Base-by-base conservation (phyloP, 768 basidiomycete genomes). In the Termitomyces sp. region DNA sequence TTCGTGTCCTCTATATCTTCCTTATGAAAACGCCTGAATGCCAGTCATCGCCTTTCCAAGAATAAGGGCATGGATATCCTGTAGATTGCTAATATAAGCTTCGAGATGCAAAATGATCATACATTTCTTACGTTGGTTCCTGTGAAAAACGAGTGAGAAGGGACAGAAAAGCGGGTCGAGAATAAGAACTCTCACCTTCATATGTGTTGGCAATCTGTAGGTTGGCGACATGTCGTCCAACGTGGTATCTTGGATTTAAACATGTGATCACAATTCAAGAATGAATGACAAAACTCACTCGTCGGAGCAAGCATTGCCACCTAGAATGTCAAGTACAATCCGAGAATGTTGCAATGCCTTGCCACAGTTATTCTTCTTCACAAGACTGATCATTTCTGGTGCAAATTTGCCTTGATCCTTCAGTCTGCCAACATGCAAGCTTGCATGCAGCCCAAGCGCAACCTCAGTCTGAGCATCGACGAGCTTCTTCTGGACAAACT, bases 401-500 rank as follows among this genome's bases (percentile, higher is more conserved):
- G 89, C 83, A 21, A 82, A 62, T 62, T 73, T 78, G 54, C 87
- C 82, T 58, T 74, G 66, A 54, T 98, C 95, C 75, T 97, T 97
- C 60, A 98, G 75, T 31, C 94, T 78, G 2, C 95, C 95, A 3
- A 89, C 87, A 67, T 90, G 90, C 31, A 89, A 70, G 61, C 84
- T 87, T 6, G 88, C 87, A 43, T 83, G 78, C 26, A 92, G 73
- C 6, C 94, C 92, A 12, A 95, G 75, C 1, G 87, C 82, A 9
- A 85, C 82, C 65, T 97, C 93, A 1, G 87, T 91, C 61, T 94
- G 88, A 12, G 96, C 94, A 62, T 98, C 94, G 3, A 89, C 94
- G 15, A 98, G 80, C 72, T 98, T 98, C 83, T 96, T 96, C 70
- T 98, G 95, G 17, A 98, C 80, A n/a, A 98, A 85, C 71, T 98